Evolutionary conservation across 768 basidiomycete genomes (phyloP), one percentile per base, ranked within the genome.

Genomic region (Strobilomyces dryophilus): DNA sequence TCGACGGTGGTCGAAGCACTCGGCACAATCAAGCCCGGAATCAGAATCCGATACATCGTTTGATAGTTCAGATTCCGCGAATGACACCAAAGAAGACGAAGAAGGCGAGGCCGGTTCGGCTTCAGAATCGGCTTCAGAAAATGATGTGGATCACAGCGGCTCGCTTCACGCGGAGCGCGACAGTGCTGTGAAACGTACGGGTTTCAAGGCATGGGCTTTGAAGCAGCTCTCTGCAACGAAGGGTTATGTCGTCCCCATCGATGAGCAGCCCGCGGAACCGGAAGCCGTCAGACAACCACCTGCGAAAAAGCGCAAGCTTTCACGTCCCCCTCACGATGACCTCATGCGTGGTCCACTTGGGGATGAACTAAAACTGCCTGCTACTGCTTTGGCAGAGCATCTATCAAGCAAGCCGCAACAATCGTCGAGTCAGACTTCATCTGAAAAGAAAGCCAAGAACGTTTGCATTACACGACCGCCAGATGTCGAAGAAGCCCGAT

Each of bases 201-300:
- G 81, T 8, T 98, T 97, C 79, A 97, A 97, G 66, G 77, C 84
- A 37, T 97, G 95, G 95, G 95, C 94, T 0, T 65, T 84, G 55
- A 80, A 86, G 50, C 93, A 97, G 64, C 76, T 90, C 47, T 83
- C 75, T 47, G 63, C 59, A 4, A 78, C 71, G 18, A 81, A 81
- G 59, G 68, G 66, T 37, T 74, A 79, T 43, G 45, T 60, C 9
- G 45, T 47, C 3, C 53, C 59, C 3, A n/a, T 55, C 26, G 47
- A 57, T 43, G 49, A 59, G 26, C 49, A 53, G 53, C 49, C 56
- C 18, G 26, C 63, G 14, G 52, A 61, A 31, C 39, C 59, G 10
- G 62, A 64, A 47, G 45, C 27, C 8, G 42, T 63, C 1, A 14
- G 49, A 32, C 61, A 62, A 21, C 51, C 54, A 15, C 58, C 51